Evolutionary conservation across 1,284 basidiomycete genomes (phyloP).

Genomic region (Erythrobasidium hasegawianum): DNA sequence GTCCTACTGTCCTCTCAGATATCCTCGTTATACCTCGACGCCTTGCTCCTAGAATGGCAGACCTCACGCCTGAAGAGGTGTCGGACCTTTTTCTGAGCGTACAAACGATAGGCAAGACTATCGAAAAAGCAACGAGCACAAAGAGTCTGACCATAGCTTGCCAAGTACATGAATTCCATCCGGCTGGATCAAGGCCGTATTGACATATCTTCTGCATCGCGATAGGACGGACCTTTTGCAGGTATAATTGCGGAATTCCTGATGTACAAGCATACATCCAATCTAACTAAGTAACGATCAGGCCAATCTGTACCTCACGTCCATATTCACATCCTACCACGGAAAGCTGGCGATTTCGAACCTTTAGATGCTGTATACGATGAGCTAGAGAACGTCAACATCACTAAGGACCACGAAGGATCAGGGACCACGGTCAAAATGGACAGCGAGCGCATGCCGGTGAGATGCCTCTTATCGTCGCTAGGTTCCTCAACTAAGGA

Average conservation of each 20-base stretch:
- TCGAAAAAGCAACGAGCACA: conserved; percentile 51
- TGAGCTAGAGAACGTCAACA: conserved; percentile 42
- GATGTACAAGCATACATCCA: too few species aligned
- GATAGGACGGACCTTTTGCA: conserved; percentile 64
- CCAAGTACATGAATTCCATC: conserved; percentile 67
- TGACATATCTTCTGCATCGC: too few species aligned
- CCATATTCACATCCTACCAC: conserved; percentile 82
- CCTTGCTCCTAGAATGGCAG: conserved; percentile 68
- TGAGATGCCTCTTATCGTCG: conserved; percentile 45
- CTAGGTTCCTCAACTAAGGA: too few species aligned
- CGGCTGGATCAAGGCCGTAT: too few species aligned
- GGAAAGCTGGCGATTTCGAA: conserved; percentile 59
- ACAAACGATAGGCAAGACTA: conserved; percentile 53
- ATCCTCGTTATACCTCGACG: conserved; percentile 79
- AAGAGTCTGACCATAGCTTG: conserved; percentile 70
- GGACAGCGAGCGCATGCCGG: conserved; percentile 23
- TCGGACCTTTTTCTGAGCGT: conserved; percentile 71
- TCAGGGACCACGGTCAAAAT: conserved; percentile 43
- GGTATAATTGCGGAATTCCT: too few species aligned
- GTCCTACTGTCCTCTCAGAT: conserved; percentile 56
- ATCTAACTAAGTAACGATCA: conserved; percentile 53
- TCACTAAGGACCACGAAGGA: conserved; percentile 38
- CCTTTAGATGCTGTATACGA: conserved; percentile 59
- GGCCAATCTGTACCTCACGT: conserved; percentile 85
- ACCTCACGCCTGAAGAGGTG: conserved; percentile 67